Base-by-base conservation (phyloP, 2,329 filamentous ascomycete species). In the Calonectria hawksworthii region DNA sequence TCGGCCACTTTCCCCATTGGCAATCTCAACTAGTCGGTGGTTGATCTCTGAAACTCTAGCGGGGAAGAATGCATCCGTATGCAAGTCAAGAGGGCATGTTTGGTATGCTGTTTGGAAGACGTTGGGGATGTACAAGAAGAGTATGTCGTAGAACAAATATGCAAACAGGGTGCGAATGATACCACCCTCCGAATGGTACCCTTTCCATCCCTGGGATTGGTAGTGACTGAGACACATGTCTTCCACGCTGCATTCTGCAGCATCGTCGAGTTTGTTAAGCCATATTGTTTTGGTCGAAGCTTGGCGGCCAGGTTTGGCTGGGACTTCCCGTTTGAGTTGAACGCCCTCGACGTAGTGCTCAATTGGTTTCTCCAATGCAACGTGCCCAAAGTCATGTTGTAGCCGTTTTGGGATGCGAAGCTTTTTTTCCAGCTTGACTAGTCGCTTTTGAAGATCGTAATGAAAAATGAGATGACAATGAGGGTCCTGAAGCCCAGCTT, bases 91-190 rank as follows among this genome's bases (percentile, higher is more conserved):
- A 1, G 97, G 97, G 81, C 95, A 98, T 0, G 95, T 98, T 85
- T 99, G 97, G 83, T 95, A 99, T 1, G 94, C 92, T 8, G 97
- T 99, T 83, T 99, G 96, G 84, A 99, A 99, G 70, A 99, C 96
- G 80, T 99, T 98, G 32, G 97, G 96, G 7, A 99, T 91, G 84
- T 98, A 98, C 32, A 95, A 89, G 85, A 99, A 99, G 9, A 99
- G 88, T 30, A 99, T 91, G 84, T 99, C 96, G 87, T 93, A 97
- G 87, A 99, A 98, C 23, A 99, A 91, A 82, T 97, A 96, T 18
- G 93, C 94, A 84, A 96, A 96, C 32, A 99, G 88, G 0, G 97
- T 99, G n/a, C 96, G 93, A 9, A 99, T 87, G 79, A 99, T 96
- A 2, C 96, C 95, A 41, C 96, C 95, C 87, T 99, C 97, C 23